phyloP scores from a whole-genome alignment of 2,329 filamentous ascomycete species.

The Verticillium nubilum region DNA sequence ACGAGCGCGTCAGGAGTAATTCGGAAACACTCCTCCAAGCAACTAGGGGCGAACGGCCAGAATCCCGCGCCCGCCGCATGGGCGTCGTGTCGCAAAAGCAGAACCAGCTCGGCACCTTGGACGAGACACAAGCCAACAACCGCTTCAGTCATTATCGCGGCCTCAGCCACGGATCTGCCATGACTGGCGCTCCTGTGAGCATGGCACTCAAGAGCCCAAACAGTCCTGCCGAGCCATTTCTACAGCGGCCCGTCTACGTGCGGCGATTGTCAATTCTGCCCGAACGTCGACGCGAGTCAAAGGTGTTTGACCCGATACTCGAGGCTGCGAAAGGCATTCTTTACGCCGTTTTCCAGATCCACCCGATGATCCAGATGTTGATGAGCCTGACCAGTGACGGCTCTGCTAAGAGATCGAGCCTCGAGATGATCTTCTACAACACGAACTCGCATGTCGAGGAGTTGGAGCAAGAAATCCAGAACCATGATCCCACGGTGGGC shows the following conservation, averaged over 20 bases:
- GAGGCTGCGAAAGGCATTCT: conserved; percentile 62
- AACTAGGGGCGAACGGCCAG: conserved; percentile 40
- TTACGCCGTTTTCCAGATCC: conserved; percentile 63
- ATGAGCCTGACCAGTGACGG: conserved; percentile 57
- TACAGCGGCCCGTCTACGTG: conserved; percentile 57
- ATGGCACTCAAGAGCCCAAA: conserved; percentile 45
- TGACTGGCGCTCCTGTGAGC: conserved; percentile 44
- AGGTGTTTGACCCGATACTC: conserved; percentile 53
- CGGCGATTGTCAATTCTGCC: conserved; percentile 58
- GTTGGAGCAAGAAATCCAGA: conserved; percentile 59
- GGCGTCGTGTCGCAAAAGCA: conserved; percentile 56
- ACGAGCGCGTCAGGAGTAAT: conserved; percentile 62
- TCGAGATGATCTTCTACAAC: conserved; percentile 64
- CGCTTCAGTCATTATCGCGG: conserved; percentile 63
- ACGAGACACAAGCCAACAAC: conserved; percentile 58
- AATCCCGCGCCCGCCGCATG: conserved; percentile 57
- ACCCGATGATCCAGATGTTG: conserved; percentile 62
- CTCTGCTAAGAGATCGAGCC: conserved; percentile 54
- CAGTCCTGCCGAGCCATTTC: conserved; percentile 52
- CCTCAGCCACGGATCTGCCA: conserved; percentile 63
- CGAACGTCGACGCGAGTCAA: conserved; percentile 58
- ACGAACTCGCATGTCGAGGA: conserved; percentile 62
- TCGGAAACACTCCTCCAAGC: conserved; percentile 54
- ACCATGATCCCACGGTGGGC: conserved; percentile 47
- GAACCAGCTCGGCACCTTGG: conserved; percentile 56